Conservation (phyloP, 352 stramenopile species). For the Globisporangium abappressorium region DNA sequence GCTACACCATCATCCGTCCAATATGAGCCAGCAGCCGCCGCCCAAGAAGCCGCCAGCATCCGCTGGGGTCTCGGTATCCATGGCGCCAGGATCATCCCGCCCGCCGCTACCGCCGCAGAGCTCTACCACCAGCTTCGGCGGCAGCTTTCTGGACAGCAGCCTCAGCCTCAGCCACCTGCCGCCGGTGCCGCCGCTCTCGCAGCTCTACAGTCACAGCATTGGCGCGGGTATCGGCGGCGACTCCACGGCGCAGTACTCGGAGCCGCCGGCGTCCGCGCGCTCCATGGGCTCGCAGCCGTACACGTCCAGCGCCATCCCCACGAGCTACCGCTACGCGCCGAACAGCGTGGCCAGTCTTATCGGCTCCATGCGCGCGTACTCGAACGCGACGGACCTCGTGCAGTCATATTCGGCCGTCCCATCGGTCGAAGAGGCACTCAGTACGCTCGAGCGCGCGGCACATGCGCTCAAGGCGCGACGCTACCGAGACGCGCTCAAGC, state of each 20-base stretch:
- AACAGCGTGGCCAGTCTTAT: conserved; percentile 71
- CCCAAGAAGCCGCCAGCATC: conserved; percentile 7
- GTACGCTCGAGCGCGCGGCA: conserved; percentile 68
- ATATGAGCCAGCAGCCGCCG: conserved; percentile 11
- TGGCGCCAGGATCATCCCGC: background rate
- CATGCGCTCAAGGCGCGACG: conserved; percentile 51
- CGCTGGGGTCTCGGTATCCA: background rate
- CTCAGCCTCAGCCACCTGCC: background rate
- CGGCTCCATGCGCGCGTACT: conserved; percentile 75
- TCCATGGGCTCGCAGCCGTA: conserved; percentile 77
- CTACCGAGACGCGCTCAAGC: conserved; percentile 75
- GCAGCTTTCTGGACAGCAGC: background rate
- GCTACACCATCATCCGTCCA: background rate
- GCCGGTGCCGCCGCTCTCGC: conserved; percentile 9
- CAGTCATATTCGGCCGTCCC: conserved; percentile 73
- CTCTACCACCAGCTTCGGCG: background rate
- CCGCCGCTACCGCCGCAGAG: conserved; percentile 1
- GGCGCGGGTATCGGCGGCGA: conserved; percentile 7
- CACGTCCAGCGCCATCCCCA: conserved; percentile 74
- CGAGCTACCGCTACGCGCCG: conserved; percentile 48
- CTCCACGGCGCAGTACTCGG: conserved; percentile 15
- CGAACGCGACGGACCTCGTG: conserved; percentile 68
- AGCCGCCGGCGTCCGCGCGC: conserved; percentile 65
- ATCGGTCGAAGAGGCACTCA: conserved; percentile 75
- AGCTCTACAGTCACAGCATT: conserved; percentile 13